Conservation (phyloP, 2,329 filamentous ascomycete species). For the Biscogniauxia mediterranea region DNA sequence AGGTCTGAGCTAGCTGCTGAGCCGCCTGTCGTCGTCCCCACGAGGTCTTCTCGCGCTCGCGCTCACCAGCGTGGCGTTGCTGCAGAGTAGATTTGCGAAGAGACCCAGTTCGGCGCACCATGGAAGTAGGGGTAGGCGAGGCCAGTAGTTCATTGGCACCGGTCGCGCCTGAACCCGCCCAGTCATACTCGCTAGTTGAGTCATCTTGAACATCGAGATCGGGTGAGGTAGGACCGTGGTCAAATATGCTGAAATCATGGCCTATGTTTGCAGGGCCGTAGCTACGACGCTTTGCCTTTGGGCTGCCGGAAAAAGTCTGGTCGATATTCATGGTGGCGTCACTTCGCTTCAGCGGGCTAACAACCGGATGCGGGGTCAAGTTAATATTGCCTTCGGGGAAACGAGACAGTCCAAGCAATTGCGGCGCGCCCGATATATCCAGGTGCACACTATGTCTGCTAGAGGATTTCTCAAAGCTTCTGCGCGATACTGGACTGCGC, state of each 20-base stretch:
- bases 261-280: constrained; percentile 68
- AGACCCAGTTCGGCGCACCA: constrained; percentile 71
- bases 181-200: constrained; percentile 50
- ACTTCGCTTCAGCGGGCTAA: constrained; percentile 87
- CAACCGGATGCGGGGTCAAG: constrained; percentile 53
- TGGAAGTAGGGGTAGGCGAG: constrained; percentile 50
- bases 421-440: constrained; percentile 54
- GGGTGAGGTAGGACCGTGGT: constrained; percentile 45
- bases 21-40: constrained; percentile 60
- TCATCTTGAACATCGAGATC: constrained; percentile 56
- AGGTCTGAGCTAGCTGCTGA: constrained; percentile 50
- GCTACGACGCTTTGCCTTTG: constrained; percentile 87
- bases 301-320: constrained; percentile 73
- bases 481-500: constrained; percentile 42
- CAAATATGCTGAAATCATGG: constrained; percentile 73
- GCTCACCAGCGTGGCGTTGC: constrained; percentile 68
- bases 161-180: constrained; percentile 38
- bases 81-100: constrained; percentile 84
- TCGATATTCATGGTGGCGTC: constrained; percentile 89
- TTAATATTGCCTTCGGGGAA: constrained; percentile 47
- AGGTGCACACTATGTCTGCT: constrained; percentile 55
- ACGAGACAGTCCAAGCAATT: constrained; percentile 46
- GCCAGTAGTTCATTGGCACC: constrained; percentile 40
- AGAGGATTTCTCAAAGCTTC: constrained; percentile 46
- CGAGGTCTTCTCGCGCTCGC: constrained; percentile 53